A percentile compares a stretch with the other conserved stretches of the same genome.
Evolutionary conservation across 495 filamentous ascomycete species (phyloP).

Genomic region (Podospora sp.): DNA sequence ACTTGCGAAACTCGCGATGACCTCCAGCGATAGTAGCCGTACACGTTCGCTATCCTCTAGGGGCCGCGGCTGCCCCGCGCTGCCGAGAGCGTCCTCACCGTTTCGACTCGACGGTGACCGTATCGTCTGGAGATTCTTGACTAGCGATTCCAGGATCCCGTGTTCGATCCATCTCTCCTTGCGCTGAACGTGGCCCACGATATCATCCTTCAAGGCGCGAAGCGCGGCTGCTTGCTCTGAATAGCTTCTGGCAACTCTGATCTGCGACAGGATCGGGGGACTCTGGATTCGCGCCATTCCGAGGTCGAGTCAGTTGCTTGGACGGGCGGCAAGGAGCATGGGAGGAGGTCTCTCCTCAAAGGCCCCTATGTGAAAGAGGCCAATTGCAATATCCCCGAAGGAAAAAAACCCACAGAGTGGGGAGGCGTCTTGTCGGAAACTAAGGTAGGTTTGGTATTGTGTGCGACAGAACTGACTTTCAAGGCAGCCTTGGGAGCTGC

Average conservation of each 20-base stretch:
- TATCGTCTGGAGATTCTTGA: constrained; percentile 57
- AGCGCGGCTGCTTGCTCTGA: constrained; percentile 66
- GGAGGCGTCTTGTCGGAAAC: background rate
- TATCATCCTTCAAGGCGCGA: constrained; percentile 78
- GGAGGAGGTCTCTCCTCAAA: background rate
- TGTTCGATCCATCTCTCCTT: constrained; percentile 74
- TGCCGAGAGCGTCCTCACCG: constrained; percentile 41
- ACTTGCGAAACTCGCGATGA: constrained; percentile 80
- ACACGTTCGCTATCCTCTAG: constrained; percentile 61
- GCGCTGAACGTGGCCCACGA: constrained; percentile 83
- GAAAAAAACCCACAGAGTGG: background rate
- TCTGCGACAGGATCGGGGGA: constrained; percentile 60
- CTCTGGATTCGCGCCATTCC: constrained; percentile 37
- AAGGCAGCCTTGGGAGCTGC: background rate
- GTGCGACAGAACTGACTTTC: background rate
- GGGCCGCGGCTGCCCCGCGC: constrained; percentile 28
- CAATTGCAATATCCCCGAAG: background rate
- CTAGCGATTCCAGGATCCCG: constrained; percentile 70
- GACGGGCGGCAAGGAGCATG: background rate
- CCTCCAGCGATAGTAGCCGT: constrained; percentile 75
- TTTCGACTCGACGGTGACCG: constrained; percentile 28
- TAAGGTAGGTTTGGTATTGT: background rate
- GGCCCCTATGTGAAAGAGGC: background rate
- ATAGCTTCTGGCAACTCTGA: constrained; percentile 61
- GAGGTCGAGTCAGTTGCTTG: background rate